Conservation (phyloP, 345 rosid genomes). For the Gossypium mustelinum region DNA sequence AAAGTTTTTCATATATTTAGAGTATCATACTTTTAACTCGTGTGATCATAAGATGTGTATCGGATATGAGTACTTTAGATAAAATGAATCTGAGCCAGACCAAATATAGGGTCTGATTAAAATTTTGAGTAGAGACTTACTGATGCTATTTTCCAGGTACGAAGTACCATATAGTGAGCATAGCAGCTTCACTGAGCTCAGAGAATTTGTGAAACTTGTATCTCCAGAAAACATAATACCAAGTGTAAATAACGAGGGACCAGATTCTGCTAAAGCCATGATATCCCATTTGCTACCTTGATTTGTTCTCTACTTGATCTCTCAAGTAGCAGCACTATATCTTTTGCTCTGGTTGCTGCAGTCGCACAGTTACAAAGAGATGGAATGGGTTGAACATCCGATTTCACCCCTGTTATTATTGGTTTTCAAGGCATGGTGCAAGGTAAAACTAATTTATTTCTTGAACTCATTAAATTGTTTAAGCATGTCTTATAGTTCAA, state of each 20-base stretch:
- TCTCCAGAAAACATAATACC: constrained; percentile 77
- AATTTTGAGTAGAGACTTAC: neutral
- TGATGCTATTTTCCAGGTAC: constrained; percentile 44
- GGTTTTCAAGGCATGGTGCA: neutral
- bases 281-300: constrained; percentile 54
- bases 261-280: constrained; percentile 71
- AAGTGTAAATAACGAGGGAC: constrained; percentile 78
- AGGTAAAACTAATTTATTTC: neutral
- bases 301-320: constrained; percentile 11
- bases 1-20: neutral
- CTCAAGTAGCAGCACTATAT: neutral
- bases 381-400: neutral
- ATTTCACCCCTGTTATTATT: neutral
- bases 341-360: neutral
- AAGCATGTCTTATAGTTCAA: neutral
- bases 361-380: neutral
- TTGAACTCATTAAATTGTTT: neutral
- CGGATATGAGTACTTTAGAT: neutral
- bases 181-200: constrained; percentile 76
- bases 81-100: neutral
- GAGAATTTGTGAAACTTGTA: constrained; percentile 68
- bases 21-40: neutral
- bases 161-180: constrained; percentile 98
- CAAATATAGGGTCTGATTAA: neutral
- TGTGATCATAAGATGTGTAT: neutral